Evolutionary conservation across 2,329 filamentous ascomycete species (phyloP).

Genomic region (Aspergillus sp.): DNA sequence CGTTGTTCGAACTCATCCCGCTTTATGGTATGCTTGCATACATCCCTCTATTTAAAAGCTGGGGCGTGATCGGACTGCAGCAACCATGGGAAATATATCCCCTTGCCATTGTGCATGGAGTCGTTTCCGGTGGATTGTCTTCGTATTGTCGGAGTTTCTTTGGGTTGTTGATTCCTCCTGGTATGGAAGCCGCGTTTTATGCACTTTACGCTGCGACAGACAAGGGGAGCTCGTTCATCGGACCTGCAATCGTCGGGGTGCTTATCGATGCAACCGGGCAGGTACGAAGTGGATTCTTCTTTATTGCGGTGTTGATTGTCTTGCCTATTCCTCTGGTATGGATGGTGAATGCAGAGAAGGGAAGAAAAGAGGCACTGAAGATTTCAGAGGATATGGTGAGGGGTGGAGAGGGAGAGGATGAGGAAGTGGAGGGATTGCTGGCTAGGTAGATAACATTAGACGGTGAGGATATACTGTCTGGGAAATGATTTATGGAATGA

Average conservation of each 20-base stretch:
- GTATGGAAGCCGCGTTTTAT: slow-evolving; percentile 89
- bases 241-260: slow-evolving; percentile 82
- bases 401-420: slow-evolving; percentile 12
- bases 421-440: slow-evolving; percentile 35
- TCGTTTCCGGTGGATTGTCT: slow-evolving; percentile 81
- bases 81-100: slow-evolving; percentile 93
- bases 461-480: background rate
- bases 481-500: background rate
- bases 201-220: slow-evolving; percentile 93
- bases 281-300: slow-evolving; percentile 83
- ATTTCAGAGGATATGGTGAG: slow-evolving; percentile 32
- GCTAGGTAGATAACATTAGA: slow-evolving; percentile 3
- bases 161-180: slow-evolving; percentile 84
- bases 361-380: slow-evolving; percentile 34
- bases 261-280: slow-evolving; percentile 79
- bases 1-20: slow-evolving; percentile 85
- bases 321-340: slow-evolving; percentile 79
- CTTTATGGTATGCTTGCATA: slow-evolving; percentile 84
- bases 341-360: slow-evolving; percentile 58
- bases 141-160: slow-evolving; percentile 86
- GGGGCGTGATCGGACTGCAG: slow-evolving; percentile 78
- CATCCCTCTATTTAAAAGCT: slow-evolving; percentile 70
- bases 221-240: slow-evolving; percentile 87
- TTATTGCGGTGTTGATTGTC: slow-evolving; percentile 77
- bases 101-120: slow-evolving; percentile 79